phyloP scores from a whole-genome alignment of 495 filamentous ascomycete species.

The Lineolata rhizophorae region DNA sequence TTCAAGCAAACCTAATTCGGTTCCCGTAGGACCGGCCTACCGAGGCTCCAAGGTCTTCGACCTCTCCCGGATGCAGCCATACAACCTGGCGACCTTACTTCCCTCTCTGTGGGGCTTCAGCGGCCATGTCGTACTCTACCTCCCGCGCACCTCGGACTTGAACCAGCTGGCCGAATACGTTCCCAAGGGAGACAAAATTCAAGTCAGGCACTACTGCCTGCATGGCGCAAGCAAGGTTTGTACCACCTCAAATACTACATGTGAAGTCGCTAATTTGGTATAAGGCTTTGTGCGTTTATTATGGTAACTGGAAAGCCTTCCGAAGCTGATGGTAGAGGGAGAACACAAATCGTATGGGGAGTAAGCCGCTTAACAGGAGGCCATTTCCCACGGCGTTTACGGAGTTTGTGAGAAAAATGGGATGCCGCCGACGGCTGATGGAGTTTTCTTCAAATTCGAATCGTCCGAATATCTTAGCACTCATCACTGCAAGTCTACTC shows the following conservation, averaged over 20 bases:
- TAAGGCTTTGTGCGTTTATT: constrained; percentile 31
- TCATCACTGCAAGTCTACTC: too few relatives aligned
- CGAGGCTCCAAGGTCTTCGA: constrained; percentile 58
- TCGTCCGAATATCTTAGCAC: too few relatives aligned
- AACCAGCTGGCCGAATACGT: constrained; percentile 52
- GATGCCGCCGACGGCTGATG: too few relatives aligned
- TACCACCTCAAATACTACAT: background rate
- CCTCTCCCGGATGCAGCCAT: constrained; percentile 72
- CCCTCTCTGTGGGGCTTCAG: constrained; percentile 30
- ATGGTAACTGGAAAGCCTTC: constrained; percentile 21
- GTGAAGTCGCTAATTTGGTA: constrained; percentile 1
- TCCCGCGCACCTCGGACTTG: constrained; percentile 77
- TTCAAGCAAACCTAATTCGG: background rate
- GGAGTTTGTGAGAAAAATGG: too few relatives aligned
- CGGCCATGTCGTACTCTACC: constrained; percentile 43
- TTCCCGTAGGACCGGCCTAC: constrained; percentile 46
- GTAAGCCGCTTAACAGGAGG: too few relatives aligned
- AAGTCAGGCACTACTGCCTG: constrained; percentile 80
- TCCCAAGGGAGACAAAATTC: constrained; percentile 29
- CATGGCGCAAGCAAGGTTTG: constrained; percentile 64
- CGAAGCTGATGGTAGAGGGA: too few relatives aligned
- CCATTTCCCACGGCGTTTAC: too few relatives aligned
- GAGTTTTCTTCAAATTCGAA: too few relatives aligned
- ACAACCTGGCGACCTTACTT: constrained; percentile 42
- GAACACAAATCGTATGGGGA: too few relatives aligned